Evolutionary conservation across 192 early-diverging fungal species (phyloP).

Genomic region (Coemansia sp.): DNA sequence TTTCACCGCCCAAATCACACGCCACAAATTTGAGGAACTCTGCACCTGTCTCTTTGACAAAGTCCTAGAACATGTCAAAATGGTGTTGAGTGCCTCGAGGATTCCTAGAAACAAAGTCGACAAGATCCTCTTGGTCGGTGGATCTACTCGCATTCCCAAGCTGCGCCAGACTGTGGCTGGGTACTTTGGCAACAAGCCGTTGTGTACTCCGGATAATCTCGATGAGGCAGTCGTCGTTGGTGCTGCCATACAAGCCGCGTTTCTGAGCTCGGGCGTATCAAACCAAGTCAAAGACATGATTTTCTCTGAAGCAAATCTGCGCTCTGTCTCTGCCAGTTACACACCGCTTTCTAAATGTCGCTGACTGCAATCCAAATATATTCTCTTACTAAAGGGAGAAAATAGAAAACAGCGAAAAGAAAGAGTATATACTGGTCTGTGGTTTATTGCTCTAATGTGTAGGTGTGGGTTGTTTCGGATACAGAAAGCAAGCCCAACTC

Average conservation of each 20-base stretch:
- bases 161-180: constrained; percentile 95
- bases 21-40: constrained; percentile 98
- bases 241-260: constrained; percentile 96
- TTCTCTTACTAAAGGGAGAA: too few relatives aligned
- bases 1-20: constrained; percentile 97
- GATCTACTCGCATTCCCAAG: constrained; percentile 99
- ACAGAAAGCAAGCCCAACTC: too few relatives aligned
- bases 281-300: constrained; percentile 93
- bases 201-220: constrained; percentile 96
- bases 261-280: constrained; percentile 91
- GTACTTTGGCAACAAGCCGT: constrained; percentile 99
- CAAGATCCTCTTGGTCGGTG: constrained; percentile 95
- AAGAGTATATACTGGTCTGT: too few relatives aligned
- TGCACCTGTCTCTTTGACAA: constrained; percentile 92
- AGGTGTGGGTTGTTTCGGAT: too few relatives aligned
- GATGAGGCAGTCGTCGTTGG: constrained; percentile 99
- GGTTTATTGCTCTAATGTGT: too few relatives aligned
- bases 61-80: constrained; percentile 93
- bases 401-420: too few relatives aligned
- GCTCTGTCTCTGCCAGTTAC: background rate
- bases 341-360: background rate
- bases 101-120: constrained; percentile 86
- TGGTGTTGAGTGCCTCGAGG: constrained; percentile 92
- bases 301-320: constrained; percentile 69
- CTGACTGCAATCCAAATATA: background rate